A percentile compares a stretch with the other conserved stretches of the same genome.
Conservation (phyloP, 768 basidiomycete species). For the Phylloporus sp. region DNA sequence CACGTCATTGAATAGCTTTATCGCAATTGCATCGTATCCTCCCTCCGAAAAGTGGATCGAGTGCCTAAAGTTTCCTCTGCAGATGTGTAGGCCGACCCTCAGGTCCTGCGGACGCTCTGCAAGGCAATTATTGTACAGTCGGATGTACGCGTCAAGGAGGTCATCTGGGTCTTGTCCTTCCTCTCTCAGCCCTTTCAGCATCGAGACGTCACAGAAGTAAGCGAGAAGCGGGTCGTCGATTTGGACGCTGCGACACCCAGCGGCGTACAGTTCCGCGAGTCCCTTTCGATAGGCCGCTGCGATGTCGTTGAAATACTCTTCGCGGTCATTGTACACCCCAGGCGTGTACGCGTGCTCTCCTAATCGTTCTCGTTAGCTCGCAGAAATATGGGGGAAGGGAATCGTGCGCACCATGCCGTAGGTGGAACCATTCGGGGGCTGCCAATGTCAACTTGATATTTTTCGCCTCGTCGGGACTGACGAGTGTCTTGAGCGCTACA, state of each 20-base stretch:
- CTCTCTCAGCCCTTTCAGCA: constrained; percentile 54
- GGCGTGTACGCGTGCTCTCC: constrained; percentile 22
- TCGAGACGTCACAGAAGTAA: constrained; percentile 64
- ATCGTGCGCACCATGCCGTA: constrained; percentile 51
- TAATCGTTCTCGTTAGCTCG: constrained; percentile 1
- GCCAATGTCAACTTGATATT: constrained; percentile 72
- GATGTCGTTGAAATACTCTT: constrained; percentile 48
- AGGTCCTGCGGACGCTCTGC: constrained; percentile 36
- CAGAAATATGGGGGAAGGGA: neutral
- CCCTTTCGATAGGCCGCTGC: neutral
- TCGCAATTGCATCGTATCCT: constrained; percentile 42
- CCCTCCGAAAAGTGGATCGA: constrained; percentile 43
- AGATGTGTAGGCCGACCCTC: constrained; percentile 41
- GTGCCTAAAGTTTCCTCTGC: constrained; percentile 35
- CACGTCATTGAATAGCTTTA: constrained; percentile 42
- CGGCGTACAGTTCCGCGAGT: neutral
- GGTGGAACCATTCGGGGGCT: constrained; percentile 70
- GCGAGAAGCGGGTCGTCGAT: constrained; percentile 47
- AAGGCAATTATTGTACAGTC: constrained; percentile 39
- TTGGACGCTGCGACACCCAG: constrained; percentile 36
- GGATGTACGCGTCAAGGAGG: constrained; percentile 58
- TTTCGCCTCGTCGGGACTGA: constrained; percentile 59
- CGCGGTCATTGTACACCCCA: constrained; percentile 21
- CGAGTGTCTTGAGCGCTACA: constrained; percentile 53
- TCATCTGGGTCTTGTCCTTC: constrained; percentile 59